Evolutionary conservation across 441 rosid species (phyloP), one percentile per base, ranked within the genome.

Genomic region (Syzygium malaccense): DNA sequence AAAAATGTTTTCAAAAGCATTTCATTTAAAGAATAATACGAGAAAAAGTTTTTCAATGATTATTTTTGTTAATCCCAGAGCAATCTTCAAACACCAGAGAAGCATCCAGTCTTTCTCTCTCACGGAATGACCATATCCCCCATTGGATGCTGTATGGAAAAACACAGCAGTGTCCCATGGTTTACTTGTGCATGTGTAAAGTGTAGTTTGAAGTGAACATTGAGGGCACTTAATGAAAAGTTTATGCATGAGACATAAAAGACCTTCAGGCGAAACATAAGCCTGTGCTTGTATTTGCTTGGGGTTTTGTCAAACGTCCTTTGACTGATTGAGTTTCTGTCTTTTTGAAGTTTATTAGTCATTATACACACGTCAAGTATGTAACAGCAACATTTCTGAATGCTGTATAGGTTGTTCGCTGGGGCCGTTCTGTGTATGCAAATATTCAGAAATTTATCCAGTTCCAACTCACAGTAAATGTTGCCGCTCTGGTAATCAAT

Each of bases 391-490:
- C 83, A 75, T 41, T 75, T 75, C 18, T 75, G n/a, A 23, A 75
- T 13, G 83, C n/a, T 23, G n/a, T 41, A 14, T 75, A 75, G 83
- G 89, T 87, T 80, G 89, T 87, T 13, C 89, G 89, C 26, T 87
- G 89, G 89, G 89, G 89, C 37, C 89, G 89, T 80, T 87, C 89
- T 26, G 89, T 87, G 14, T 87, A 87, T 79, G 89, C 89, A 87
- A 87, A 87, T 60, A 87, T 87, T 53, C 89, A 87, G 78, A 87
- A 87, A 78, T 87, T 87, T 68, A 87, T 87, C 75, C 89, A 87
- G 89, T 87, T 87, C 86, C 89, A 87, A 68, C 86, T 87, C 75
- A 87, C 89, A 8, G 89, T 87, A 41, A 87, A 87, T 48, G 89
- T 80, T 28, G 89, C 89, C 32, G 89, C 89, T 79, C 89, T 87